Percentiles rank a stretch among this genome's conserved stretches.
Conservation (phyloP, 164 flowering plant species). For the Sextonia rubra region DNA sequence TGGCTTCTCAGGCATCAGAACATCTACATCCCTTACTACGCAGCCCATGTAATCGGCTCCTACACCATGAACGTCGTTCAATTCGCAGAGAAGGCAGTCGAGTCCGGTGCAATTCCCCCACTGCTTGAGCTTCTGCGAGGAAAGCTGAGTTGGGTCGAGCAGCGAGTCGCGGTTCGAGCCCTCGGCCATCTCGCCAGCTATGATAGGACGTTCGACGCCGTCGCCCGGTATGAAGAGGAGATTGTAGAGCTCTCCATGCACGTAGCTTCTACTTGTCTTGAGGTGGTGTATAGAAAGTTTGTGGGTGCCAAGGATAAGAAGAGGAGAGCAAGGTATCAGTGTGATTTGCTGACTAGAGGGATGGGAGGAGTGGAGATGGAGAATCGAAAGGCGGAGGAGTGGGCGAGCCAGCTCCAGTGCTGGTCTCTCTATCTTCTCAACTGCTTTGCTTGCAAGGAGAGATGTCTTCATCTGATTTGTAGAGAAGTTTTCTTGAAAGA, state of each 20-base stretch:
- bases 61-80: constrained; percentile 72
- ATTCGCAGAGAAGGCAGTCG: constrained; percentile 56
- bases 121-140: constrained; percentile 70
- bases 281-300: constrained; percentile 43
- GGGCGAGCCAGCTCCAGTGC: constrained; percentile 87
- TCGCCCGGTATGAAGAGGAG: constrained; percentile 44
- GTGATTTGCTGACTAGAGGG: constrained; percentile 71
- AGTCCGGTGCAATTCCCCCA: constrained; percentile 60
- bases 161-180: constrained; percentile 75
- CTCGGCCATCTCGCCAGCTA: constrained; percentile 82
- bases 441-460: constrained; percentile 64
- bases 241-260: constrained; percentile 45
- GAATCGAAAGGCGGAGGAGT: constrained; percentile 73
- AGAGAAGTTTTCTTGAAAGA: constrained; percentile 40
- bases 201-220: constrained; percentile 40
- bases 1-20: constrained; percentile 70
- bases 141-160: constrained; percentile 82
- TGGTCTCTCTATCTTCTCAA: constrained; percentile 72
- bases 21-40: constrained; percentile 82
- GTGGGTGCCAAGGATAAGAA: constrained; percentile 33
- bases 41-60: constrained; percentile 89
- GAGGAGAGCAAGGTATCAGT: constrained; percentile 49
- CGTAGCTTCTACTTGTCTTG: constrained; percentile 45
- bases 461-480: constrained; percentile 45
- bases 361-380: constrained; percentile 62